Evolutionary conservation across 2,329 filamentous ascomycete species (phyloP).

Genomic region (Orbilia ellipsospora): DNA sequence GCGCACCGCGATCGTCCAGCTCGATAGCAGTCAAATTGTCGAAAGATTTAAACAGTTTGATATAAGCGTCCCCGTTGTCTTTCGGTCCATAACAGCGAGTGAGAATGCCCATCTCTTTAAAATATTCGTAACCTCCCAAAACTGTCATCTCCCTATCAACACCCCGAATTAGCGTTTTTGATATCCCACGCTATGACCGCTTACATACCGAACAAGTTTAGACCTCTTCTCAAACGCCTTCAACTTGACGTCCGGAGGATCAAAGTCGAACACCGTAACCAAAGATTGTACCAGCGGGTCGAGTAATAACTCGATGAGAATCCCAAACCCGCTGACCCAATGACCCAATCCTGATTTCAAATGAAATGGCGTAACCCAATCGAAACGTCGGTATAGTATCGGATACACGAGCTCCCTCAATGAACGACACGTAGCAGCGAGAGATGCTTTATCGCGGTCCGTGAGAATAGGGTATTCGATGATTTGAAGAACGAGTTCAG

Average conservation of each 20-base stretch:
- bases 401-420: conserved; percentile 30
- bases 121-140: conserved; percentile 41
- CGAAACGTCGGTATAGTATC: conserved; percentile 30
- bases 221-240: conserved; percentile 22
- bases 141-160: conserved; percentile 32
- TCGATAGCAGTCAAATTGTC: conserved; percentile 28
- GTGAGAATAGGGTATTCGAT: conserved; percentile 18
- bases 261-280: conserved; percentile 6
- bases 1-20: conserved; percentile 32
- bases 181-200: too few relatives aligned
- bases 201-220: conserved; percentile 25
- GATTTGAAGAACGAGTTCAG: conserved; percentile 35
- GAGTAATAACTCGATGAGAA: conserved; percentile 25
- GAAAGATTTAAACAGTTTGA: conserved; percentile 33
- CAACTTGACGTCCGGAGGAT: conserved; percentile 17
- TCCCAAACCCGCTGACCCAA: conserved; percentile 16
- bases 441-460: conserved; percentile 22
- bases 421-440: conserved; percentile 27
- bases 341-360: conserved; percentile 4
- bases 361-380: conserved; percentile 38
- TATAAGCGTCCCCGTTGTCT: conserved; percentile 15
- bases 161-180: neutral
- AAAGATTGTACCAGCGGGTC: conserved; percentile 28
- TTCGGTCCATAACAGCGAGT: conserved; percentile 32
- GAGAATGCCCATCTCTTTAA: conserved; percentile 41